A percentile compares a stretch with the other conserved stretches of the same genome.
These are phyloP conservation scores for Yueomyces sinensis DNA, from an alignment of 805 yeast species.

Conservation along the genomic window DNA sequence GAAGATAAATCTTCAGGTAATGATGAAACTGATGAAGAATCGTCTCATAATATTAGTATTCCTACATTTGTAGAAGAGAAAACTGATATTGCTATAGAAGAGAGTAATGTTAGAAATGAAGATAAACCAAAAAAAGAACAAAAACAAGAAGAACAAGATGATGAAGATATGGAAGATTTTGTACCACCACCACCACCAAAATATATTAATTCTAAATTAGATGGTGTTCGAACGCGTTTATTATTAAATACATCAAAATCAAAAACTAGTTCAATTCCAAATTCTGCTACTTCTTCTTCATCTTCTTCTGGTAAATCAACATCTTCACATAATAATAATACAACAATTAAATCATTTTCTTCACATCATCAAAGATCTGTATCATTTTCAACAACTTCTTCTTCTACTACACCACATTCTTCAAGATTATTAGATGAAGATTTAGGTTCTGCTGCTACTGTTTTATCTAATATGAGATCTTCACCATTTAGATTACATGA, in stretches of 20 bases:
- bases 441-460: conserved; percentile 22
- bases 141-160: too few species aligned
- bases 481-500: conserved; percentile 18
- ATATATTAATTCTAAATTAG: conserved; percentile 21
- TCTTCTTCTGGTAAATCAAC: not conserved
- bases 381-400: conserved; percentile 1
- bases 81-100: too few species aligned
- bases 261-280: not conserved
- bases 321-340: not conserved
- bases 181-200: conserved; percentile 19
- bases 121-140: too few species aligned
- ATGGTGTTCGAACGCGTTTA: conserved; percentile 18
- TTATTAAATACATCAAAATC: conserved; percentile 6
- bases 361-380: conserved; percentile 6
- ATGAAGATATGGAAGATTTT: conserved; percentile 3
- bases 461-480: conserved; percentile 22
- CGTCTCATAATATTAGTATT: too few species aligned
- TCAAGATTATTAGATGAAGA: conserved; percentile 3
- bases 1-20: too few species aligned
- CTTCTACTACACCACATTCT: not conserved
- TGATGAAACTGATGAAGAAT: too few species aligned
- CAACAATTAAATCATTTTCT: not conserved
- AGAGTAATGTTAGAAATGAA: too few species aligned
- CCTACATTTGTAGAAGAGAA: too few species aligned
- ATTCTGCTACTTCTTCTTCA: not conserved